phyloP scores from a whole-genome alignment of 2,329 filamentous ascomycete species.

The Fusarium setosum region DNA sequence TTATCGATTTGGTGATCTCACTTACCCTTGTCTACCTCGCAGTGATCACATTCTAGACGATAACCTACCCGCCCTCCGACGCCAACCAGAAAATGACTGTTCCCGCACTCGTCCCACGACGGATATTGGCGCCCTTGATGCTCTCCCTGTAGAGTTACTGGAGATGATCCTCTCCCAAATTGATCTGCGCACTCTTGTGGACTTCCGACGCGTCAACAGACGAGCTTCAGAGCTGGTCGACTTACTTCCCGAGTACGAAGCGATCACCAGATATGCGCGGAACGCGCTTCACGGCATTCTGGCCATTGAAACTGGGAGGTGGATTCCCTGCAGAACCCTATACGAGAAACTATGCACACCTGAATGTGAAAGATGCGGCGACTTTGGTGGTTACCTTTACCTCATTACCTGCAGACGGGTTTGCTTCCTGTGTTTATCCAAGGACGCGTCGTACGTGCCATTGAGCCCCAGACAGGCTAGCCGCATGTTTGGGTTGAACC shows the following conservation, averaged over 20 bases:
- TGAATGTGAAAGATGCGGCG: background rate
- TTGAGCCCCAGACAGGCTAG: background rate
- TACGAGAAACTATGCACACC: background rate
- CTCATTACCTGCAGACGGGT: conserved; percentile 13
- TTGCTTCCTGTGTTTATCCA: background rate
- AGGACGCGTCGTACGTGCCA: background rate
- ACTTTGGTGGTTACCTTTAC: conserved; percentile 7
- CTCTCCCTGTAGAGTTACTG: background rate
- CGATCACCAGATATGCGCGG: background rate
- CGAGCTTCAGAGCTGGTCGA: background rate
- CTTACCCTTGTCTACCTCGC: too few species aligned
- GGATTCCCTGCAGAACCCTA: background rate
- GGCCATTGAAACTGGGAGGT: background rate
- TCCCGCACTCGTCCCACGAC: background rate
- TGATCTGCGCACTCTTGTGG: background rate
- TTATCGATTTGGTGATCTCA: too few species aligned
- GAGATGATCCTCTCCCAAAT: background rate
- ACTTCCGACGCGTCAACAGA: background rate
- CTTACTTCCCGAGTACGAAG: background rate
- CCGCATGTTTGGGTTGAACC: background rate
- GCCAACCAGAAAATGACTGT: too few species aligned
- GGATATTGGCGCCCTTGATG: background rate
- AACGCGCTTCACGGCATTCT: background rate
- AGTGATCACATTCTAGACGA: too few species aligned
- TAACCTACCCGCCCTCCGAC: too few species aligned